A percentile compares a stretch with the other conserved stretches of the same genome.
These are phyloP conservation scores for Alloteropsis semialata DNA, from an alignment of 176 grass and related monocot species.

Conservation along the genomic window DNA sequence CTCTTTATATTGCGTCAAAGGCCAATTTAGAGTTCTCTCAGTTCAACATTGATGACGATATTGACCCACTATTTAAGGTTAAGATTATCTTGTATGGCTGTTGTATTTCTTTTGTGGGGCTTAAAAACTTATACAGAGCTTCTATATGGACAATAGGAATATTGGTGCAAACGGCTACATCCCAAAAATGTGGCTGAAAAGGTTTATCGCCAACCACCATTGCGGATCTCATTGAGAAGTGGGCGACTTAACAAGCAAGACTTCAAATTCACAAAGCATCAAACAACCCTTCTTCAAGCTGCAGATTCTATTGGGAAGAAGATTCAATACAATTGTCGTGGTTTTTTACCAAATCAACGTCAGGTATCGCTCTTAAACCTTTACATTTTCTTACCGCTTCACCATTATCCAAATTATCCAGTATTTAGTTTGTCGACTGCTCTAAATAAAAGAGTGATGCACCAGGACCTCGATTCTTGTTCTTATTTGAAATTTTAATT, in stretches of 20 bases:
- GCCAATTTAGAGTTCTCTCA: slow-evolving; percentile 94
- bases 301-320: slow-evolving; percentile 83
- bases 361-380: slow-evolving; percentile 53
- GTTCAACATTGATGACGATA: slow-evolving; percentile 96
- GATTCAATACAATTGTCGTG: slow-evolving; percentile 79
- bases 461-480: neutral
- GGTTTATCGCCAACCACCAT: slow-evolving; percentile 85
- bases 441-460: neutral
- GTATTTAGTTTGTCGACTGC: slow-evolving; percentile 4
- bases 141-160: slow-evolving; percentile 63
- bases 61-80: slow-evolving; percentile 99
- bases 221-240: slow-evolving; percentile 75
- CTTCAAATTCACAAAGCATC: slow-evolving; percentile 87
- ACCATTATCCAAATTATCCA: slow-evolving; percentile 1
- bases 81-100: neutral
- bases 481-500: neutral
- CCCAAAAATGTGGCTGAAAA: slow-evolving; percentile 96
- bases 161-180: slow-evolving; percentile 97
- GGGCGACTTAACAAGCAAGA: slow-evolving; percentile 91
- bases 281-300: slow-evolving; percentile 62
- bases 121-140: neutral
- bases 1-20: slow-evolving; percentile 96
- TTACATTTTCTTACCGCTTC: slow-evolving; percentile 9
- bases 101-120: slow-evolving; percentile 1
- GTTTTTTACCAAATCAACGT: slow-evolving; percentile 86